Evolutionary conservation across 2,329 filamentous ascomycete species (phyloP), one percentile per base, ranked within the genome.

Genomic region (Tolypocladium pustulatum): DNA sequence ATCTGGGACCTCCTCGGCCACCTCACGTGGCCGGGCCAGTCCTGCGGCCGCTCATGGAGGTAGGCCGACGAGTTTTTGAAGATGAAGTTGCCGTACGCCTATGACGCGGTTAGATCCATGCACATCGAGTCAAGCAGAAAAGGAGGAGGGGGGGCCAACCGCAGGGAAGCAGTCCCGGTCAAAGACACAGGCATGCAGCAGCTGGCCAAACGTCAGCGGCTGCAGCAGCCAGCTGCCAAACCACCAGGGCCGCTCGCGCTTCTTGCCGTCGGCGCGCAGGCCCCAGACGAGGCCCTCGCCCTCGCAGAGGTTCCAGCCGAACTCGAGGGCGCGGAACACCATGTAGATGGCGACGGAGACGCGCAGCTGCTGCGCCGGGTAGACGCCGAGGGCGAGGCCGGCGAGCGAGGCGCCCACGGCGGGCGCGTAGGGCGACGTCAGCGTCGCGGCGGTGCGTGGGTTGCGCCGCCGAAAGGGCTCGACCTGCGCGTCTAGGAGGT

Each of bases 331-430:
- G 56, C 90, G 83, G 64, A 91, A 93, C 61, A 91, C 79, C 58
- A 87, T 78, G 69, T 93, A 95, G 61, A 97, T 90, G 17, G 91
- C 87, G 54, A 94, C 81, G 0, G 89, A 90, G 57, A 93, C 79
- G 56, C 94, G 86, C 65, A 94, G 72, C 68, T 83, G 79, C 63
- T 76, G 73, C 1, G 83, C 65, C 69, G 93, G 79, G 63, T 85
- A 90, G 12, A 96, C 81, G 9, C 89, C 90, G 22, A 97, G 78
- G 55, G 90, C 87, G 55, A 96, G 81, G 3, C 93, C 93, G 0
- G 93, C 91, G 54, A 97, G 73, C 66, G 90, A 91, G 7, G 93
- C 92, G 13, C 93, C 94, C n/a, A 97, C 81, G 2, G 92, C 91
- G 0, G 93, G 93, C 0, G 93, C 89, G 69, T 91, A 88, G 12